These are phyloP conservation scores for Cinchona pubescens DNA, from an alignment of 257 asterid genomes.

Conservation along the genomic window DNA sequence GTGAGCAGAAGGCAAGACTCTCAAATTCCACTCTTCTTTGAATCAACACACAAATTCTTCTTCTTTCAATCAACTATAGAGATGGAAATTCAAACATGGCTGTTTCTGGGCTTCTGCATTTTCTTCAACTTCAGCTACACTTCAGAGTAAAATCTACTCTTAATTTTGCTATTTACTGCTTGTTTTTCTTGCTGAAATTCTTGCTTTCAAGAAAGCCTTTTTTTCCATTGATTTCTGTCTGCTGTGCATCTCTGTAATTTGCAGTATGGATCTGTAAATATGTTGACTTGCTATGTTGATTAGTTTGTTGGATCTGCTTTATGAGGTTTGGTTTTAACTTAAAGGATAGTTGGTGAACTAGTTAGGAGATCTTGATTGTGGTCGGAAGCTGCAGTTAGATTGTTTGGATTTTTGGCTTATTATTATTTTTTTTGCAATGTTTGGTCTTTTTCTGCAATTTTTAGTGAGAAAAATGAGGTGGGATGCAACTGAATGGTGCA, in stretches of 20 bases:
- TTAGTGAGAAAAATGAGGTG: not conserved
- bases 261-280: conserved; percentile 2
- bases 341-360: not conserved
- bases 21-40: not conserved
- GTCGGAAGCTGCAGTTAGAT: not conserved
- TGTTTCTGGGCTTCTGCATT: conserved; percentile 22
- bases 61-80: conserved; percentile 1
- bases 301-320: conserved; percentile 14
- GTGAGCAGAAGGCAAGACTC: too few species aligned
- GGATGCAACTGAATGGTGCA: not conserved
- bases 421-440: conserved; percentile 1
- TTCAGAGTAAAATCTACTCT: conserved; percentile 33
- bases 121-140: conserved; percentile 39
- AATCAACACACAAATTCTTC: not conserved
- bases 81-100: conserved; percentile 35
- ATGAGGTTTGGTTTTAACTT: not conserved
- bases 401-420: not conserved
- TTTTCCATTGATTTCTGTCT: not conserved
- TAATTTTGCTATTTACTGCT: not conserved
- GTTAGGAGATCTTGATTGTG: not conserved
- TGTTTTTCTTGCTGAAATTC: not conserved
- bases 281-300: conserved; percentile 6
- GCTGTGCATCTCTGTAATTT: not conserved
- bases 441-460: not conserved
- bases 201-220: not conserved